phyloP scores from a whole-genome alignment of 768 basidiomycete genomes.

The Infundibulicybe gibba region DNA sequence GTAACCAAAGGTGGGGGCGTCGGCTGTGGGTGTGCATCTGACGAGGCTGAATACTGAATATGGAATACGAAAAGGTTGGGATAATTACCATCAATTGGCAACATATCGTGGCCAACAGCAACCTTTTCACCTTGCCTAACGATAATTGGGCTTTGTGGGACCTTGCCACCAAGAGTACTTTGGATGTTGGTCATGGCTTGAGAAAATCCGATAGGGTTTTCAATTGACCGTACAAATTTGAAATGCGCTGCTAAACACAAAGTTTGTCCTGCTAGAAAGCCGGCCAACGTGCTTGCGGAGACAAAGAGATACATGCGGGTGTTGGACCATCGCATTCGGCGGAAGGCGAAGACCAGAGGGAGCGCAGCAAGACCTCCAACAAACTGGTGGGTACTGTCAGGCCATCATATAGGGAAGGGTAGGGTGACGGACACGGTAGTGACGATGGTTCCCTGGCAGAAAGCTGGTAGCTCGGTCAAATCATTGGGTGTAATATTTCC shows the following conservation, averaged over 20 bases:
- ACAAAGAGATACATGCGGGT: conserved; percentile 13
- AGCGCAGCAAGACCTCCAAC: conserved; percentile 7
- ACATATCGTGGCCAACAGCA: conserved; percentile 10
- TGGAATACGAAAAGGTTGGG: background rate
- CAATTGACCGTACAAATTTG: conserved; percentile 31
- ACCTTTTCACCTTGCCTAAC: conserved; percentile 15
- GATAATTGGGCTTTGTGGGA: conserved; percentile 22
- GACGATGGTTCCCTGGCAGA: conserved; percentile 41
- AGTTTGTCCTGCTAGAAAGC: conserved; percentile 26
- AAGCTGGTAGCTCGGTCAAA: conserved; percentile 54
- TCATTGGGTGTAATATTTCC: conserved; percentile 49
- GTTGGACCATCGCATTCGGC: conserved; percentile 17
- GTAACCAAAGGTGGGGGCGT: conserved; percentile 3
- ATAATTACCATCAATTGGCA: conserved; percentile 2
- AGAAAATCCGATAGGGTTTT: conserved; percentile 36
- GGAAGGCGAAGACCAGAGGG: conserved; percentile 14
- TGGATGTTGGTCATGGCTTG: conserved; percentile 41
- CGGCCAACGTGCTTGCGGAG: conserved; percentile 19
- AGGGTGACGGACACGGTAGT: conserved; percentile 30
- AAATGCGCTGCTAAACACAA: conserved; percentile 24
- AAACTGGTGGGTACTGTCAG: conserved; percentile 7
- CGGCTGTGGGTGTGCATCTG: conserved; percentile 5
- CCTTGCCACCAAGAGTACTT: conserved; percentile 33
- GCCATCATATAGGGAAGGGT: background rate
- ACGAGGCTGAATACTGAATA: conserved; percentile 4